These are phyloP conservation scores for Hyphodiscus hymeniophilus DNA, from an alignment of 495 filamentous ascomycete genomes.

Conservation along the genomic window DNA sequence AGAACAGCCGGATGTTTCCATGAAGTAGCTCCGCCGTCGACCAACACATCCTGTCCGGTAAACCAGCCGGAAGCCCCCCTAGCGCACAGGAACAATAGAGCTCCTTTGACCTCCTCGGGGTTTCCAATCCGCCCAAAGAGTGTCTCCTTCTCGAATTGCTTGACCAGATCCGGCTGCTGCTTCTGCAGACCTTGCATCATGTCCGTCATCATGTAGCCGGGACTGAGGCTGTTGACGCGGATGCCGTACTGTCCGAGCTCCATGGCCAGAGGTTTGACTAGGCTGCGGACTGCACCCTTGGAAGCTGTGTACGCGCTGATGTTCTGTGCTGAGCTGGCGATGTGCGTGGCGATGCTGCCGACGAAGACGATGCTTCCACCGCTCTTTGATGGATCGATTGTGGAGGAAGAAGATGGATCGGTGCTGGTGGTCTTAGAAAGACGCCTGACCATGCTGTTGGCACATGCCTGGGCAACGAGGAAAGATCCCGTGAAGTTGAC, in stretches of 20 bases:
- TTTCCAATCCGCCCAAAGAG: not conserved
- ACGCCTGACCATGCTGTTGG: not conserved
- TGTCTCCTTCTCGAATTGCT: not conserved
- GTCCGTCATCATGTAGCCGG: conserved; percentile 74
- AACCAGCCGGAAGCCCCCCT: not conserved
- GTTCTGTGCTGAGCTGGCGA: not conserved
- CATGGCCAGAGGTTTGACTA: conserved; percentile 80
- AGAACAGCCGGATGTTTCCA: not conserved
- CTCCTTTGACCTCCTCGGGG: not conserved
- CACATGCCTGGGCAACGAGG: not conserved
- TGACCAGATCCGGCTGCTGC: not conserved
- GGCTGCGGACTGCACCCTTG: conserved; percentile 74
- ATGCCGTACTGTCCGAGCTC: conserved; percentile 74
- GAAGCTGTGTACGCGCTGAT: conserved; percentile 58
- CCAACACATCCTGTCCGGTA: not conserved
- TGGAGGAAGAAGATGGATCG: too few relatives aligned
- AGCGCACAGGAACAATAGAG: not conserved
- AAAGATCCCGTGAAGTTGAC: not conserved
- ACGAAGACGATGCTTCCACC: conserved; percentile 14
- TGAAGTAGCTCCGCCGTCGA: not conserved
- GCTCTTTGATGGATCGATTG: not conserved
- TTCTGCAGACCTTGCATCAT: conserved; percentile 45
- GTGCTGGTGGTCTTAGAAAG: not conserved
- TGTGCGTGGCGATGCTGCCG: conserved; percentile 6
- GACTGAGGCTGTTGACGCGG: conserved; percentile 71